phyloP scores from a whole-genome alignment of 345 rosid species.

The Gynandropsis gynandra region DNA sequence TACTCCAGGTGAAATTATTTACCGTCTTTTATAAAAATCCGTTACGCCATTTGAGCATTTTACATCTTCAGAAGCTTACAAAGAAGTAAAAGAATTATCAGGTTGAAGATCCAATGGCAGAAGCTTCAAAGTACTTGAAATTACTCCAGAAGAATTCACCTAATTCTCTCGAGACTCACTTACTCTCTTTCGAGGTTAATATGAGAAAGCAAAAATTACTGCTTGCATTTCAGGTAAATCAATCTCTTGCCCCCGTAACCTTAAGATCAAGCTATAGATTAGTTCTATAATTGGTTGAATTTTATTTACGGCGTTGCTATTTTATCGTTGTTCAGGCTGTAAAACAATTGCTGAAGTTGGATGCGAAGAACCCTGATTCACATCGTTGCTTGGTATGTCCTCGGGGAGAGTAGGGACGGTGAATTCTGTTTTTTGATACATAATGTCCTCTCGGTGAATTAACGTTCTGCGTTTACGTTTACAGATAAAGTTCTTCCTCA shows the following conservation, averaged over 20 bases:
- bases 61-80: conserved; percentile 14
- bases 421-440: too few species aligned
- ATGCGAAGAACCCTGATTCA: conserved; percentile 81
- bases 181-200: conserved; percentile 91
- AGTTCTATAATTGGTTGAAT: neutral
- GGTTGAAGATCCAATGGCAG: conserved; percentile 86
- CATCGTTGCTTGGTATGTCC: conserved; percentile 77
- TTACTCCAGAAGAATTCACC: conserved; percentile 87
- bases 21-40: conserved; percentile 8
- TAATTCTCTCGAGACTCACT: conserved; percentile 78
- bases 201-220: conserved; percentile 88
- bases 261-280: neutral
- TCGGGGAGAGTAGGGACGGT: neutral
- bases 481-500: conserved; percentile 84
- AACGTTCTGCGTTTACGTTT: conserved; percentile 10
- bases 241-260: conserved; percentile 4
- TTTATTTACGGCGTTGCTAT: neutral
- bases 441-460: too few species aligned
- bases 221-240: conserved; percentile 86
- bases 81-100: conserved; percentile 25
- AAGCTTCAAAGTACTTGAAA: conserved; percentile 90
- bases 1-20: conserved; percentile 70
- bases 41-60: conserved; percentile 1
- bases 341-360: conserved; percentile 76
- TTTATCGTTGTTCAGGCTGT: conserved; percentile 50